phyloP scores from a whole-genome alignment of 345 rosid genomes.

The Hibiscus mutabilis region DNA sequence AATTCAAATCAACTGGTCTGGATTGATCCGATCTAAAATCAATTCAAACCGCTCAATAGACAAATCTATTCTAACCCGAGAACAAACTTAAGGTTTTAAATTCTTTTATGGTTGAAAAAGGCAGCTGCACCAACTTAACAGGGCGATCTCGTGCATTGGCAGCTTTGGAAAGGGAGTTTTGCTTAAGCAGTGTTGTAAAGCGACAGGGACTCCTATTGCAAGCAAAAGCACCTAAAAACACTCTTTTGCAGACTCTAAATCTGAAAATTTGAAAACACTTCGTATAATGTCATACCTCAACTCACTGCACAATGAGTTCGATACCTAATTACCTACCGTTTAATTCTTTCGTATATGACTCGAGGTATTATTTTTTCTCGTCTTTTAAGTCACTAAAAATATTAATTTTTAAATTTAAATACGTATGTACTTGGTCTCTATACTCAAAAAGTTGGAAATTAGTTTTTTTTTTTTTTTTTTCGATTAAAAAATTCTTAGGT shows the following conservation, averaged over 20 bases:
- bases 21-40: too few species aligned
- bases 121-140: constrained; percentile 19
- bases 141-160: constrained; percentile 21
- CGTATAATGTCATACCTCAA: not conserved
- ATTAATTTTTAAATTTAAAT: too few species aligned
- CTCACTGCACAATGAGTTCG: not conserved
- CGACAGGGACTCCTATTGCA: constrained; percentile 28
- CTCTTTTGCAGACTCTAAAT: not conserved
- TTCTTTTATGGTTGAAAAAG: not conserved
- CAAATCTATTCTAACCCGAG: too few species aligned
- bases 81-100: too few species aligned
- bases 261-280: not conserved
- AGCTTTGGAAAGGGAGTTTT: not conserved
- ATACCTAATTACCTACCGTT: not conserved
- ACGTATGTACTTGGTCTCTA: too few species aligned
- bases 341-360: not conserved
- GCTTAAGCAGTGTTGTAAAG: constrained; percentile 23
- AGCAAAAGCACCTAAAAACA: constrained; percentile 32
- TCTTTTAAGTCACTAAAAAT: too few species aligned
- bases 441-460: too few species aligned
- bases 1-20: too few species aligned
- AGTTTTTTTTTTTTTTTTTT: too few species aligned
- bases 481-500: too few species aligned
- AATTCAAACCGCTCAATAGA: too few species aligned
- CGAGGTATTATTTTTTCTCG: too few species aligned